Percentiles rank a stretch among this genome's conserved stretches.
Evolutionary conservation across 1,139 yeast genomes (phyloP).

Genomic region (Magnusiomyces paraingens): DNA sequence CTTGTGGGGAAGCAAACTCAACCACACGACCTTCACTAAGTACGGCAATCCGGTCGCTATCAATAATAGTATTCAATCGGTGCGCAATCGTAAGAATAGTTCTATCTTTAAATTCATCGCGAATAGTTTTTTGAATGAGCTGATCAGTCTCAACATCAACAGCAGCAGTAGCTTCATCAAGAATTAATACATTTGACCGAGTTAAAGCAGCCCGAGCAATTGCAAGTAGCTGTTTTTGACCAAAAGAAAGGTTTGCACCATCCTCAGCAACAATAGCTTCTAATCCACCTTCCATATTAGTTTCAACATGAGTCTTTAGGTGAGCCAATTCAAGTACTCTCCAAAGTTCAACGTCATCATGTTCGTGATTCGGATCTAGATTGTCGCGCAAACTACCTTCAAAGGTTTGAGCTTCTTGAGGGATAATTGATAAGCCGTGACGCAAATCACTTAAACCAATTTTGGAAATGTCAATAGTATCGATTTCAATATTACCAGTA

Average conservation of each 20-base stretch:
- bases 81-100: constrained; percentile 95
- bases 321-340: constrained; percentile 78
- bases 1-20: constrained; percentile 78
- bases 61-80: constrained; percentile 87
- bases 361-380: constrained; percentile 72
- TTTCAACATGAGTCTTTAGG: constrained; percentile 62
- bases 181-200: constrained; percentile 67
- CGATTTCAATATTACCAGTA: constrained; percentile 67
- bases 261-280: constrained; percentile 69
- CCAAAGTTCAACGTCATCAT: constrained; percentile 78
- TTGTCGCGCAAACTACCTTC: constrained; percentile 86
- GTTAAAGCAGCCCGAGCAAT: constrained; percentile 81
- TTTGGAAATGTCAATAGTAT: constrained; percentile 56
- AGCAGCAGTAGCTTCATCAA: constrained; percentile 97
- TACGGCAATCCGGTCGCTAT: constrained; percentile 82
- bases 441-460: constrained; percentile 83
- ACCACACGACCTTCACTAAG: constrained; percentile 78
- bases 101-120: constrained; percentile 76
- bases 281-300: constrained; percentile 55
- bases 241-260: constrained; percentile 82
- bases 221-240: constrained; percentile 89
- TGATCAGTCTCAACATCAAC: constrained; percentile 94
- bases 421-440: constrained; percentile 80
- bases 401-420: constrained; percentile 95
- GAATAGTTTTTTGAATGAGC: constrained; percentile 78